Conservation (phyloP, 805 yeast genomes). For the Wickerhamomyces xylosicus region DNA sequence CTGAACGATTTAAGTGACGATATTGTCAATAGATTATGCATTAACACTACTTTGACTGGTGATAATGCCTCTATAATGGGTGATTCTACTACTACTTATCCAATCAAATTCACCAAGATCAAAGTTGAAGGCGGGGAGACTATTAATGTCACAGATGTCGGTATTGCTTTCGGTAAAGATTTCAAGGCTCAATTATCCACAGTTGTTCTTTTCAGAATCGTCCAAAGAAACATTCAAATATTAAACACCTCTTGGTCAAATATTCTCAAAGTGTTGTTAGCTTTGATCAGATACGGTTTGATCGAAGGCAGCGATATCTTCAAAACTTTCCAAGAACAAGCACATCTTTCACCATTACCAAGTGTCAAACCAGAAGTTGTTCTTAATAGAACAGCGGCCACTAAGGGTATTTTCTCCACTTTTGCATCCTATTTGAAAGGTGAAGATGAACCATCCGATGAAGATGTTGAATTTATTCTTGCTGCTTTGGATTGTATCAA, state of each 20-base stretch:
- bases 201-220: slow-evolving; percentile 73
- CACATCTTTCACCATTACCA: slow-evolving; percentile 43
- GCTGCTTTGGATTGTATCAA: slow-evolving; percentile 77
- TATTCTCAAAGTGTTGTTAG: slow-evolving; percentile 48
- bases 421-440: slow-evolving; percentile 90
- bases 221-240: slow-evolving; percentile 44
- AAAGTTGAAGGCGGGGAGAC: slow-evolving; percentile 19
- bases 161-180: slow-evolving; percentile 81
- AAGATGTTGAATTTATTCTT: slow-evolving; percentile 78
- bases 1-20: slow-evolving; percentile 49
- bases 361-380: slow-evolving; percentile 58
- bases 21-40: slow-evolving; percentile 55
- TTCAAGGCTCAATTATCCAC: slow-evolving; percentile 87
- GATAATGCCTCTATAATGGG: slow-evolving; percentile 5
- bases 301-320: slow-evolving; percentile 55
- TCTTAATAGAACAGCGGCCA: slow-evolving; percentile 51
- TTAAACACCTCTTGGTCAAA: slow-evolving; percentile 44
- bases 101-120: slow-evolving; percentile 15
- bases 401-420: slow-evolving; percentile 79
- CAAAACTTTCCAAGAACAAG: slow-evolving; percentile 49
- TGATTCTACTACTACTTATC: slow-evolving; percentile 2
- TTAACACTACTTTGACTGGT: slow-evolving; percentile 55
- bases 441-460: slow-evolving; percentile 92
- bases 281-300: slow-evolving; percentile 63
- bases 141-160: slow-evolving; percentile 67